Evolutionary conservation across 192 early-diverging fungal species (phyloP), one percentile per base, ranked within the genome.

Genomic region (Entophlyctis luteolus): DNA sequence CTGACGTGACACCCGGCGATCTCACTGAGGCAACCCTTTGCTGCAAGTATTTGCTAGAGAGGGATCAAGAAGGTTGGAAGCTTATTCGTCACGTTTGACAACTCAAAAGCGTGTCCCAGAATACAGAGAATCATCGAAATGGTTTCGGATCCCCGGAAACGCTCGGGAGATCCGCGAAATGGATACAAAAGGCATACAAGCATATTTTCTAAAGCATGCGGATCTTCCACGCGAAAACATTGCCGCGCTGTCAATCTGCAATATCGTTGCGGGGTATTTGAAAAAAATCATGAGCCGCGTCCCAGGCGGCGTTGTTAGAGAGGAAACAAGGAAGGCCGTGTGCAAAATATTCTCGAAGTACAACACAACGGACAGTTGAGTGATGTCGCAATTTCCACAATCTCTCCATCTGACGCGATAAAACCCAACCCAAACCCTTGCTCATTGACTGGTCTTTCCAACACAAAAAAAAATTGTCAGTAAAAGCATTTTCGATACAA

Each of bases 201-300:
- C 63, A 2, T 66, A 54, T 27, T 52, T 52, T 25, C 18, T 12
- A 47, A 52, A 66, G 37, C 22, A 42, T 4, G 5, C 5, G 18
- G 2, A 39, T 14, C 1, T 2, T 38, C 20, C 18, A 28, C 16
- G n/a, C 33, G 14, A 23, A 31, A 34, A 10, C 32, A 1, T 28
- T 6, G 14, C 18, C 8, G 14, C n/a, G 1, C 20, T 2, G 16
- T 34, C 33, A 6, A 33, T 63, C 4, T 5, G n/a, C 16, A 47
- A 63, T 32, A 66, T 66, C 42, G 52, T 66, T 35, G 63, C 63
- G 31, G 63, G 63, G 32, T 66, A 66, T 55, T 54, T 66, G 63
- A 66, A 66, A 28, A 42, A 48, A 52, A 31, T 54, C 23, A 22
- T 66, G 35, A 37, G 34, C 31, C 2, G 48, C 5, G 48, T 66